phyloP scores from a whole-genome alignment of 768 basidiomycete genomes.

The Phanerochaete sordida region DNA sequence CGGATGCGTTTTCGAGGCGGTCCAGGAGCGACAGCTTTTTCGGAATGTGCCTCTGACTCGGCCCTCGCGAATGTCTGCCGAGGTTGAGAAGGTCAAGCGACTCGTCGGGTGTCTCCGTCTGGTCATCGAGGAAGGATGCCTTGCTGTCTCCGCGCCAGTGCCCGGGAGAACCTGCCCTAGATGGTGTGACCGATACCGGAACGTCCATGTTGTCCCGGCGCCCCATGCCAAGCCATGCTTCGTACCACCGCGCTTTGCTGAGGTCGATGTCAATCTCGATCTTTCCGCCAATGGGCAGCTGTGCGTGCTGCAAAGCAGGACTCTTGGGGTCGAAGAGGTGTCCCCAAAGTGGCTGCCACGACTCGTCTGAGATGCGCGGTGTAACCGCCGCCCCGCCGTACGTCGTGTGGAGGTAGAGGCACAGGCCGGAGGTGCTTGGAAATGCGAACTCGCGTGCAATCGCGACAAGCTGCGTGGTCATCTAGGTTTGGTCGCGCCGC shows the following conservation, averaged over 20 bases:
- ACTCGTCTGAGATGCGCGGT: conserved; percentile 75
- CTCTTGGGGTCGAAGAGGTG: conserved; percentile 48
- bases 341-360: conserved; percentile 71
- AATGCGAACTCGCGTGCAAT: conserved; percentile 83
- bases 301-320: conserved; percentile 27
- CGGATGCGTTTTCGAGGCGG: conserved; percentile 46
- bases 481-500: conserved; percentile 26
- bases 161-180: conserved; percentile 38
- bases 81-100: conserved; percentile 28
- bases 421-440: conserved; percentile 72
- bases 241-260: conserved; percentile 73
- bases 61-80: conserved; percentile 25
- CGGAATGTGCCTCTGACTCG: conserved; percentile 49
- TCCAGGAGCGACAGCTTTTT: conserved; percentile 69
- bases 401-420: conserved; percentile 68
- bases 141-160: conserved; percentile 53
- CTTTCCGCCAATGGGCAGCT: conserved; percentile 65
- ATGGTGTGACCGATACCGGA: conserved; percentile 35
- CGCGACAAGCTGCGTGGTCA: conserved; percentile 71
- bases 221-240: conserved; percentile 59
- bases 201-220: conserved; percentile 40
- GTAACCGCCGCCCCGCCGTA: conserved; percentile 54
- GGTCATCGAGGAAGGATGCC: conserved; percentile 40
- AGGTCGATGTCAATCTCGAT: conserved; percentile 88
- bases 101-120: conserved; percentile 28